Percentiles rank a stretch among this genome's conserved stretches.
Conservation (phyloP, 768 basidiomycete genomes). For the Collybia sordida region DNA sequence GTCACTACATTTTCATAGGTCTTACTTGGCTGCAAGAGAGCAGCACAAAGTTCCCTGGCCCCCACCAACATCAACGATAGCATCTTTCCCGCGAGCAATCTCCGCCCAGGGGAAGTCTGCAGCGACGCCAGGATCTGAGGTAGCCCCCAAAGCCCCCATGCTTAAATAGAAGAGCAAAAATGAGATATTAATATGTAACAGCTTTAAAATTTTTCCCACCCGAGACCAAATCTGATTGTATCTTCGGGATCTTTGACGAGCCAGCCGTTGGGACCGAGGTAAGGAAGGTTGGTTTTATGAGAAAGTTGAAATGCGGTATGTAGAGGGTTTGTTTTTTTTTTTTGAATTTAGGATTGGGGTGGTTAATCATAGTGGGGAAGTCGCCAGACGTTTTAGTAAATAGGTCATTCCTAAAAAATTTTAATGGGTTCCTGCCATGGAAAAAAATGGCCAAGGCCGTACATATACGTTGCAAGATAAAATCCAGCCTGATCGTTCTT, state of each 20-base stretch:
- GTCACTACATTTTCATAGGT: background rate
- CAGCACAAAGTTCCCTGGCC: conserved; percentile 39
- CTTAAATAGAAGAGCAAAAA: conserved; percentile 18
- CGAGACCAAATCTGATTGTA: conserved; percentile 31
- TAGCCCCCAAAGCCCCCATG: conserved; percentile 36
- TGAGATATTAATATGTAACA: background rate
- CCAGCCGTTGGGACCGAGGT: conserved; percentile 35
- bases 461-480: conserved; percentile 37
- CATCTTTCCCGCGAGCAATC: conserved; percentile 32
- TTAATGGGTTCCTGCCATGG: background rate
- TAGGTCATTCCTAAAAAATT: conserved; percentile 30
- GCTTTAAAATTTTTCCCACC: conserved; percentile 21
- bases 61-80: conserved; percentile 39
- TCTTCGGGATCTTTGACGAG: conserved; percentile 35
- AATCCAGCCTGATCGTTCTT: conserved; percentile 33
- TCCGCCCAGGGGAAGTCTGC: conserved; percentile 38
- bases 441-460: conserved; percentile 2
- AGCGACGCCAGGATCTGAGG: conserved; percentile 36
- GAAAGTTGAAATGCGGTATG: conserved; percentile 39
- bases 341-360: conserved; percentile 30
- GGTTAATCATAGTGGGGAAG: conserved; percentile 33
- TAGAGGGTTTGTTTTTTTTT: conserved; percentile 30
- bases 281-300: conserved; percentile 32
- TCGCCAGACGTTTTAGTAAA: conserved; percentile 31
- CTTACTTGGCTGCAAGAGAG: conserved; percentile 34